Conservation (phyloP, 371 early-diverging fungal species). For the Encephalitozoon intestinalis region DNA sequence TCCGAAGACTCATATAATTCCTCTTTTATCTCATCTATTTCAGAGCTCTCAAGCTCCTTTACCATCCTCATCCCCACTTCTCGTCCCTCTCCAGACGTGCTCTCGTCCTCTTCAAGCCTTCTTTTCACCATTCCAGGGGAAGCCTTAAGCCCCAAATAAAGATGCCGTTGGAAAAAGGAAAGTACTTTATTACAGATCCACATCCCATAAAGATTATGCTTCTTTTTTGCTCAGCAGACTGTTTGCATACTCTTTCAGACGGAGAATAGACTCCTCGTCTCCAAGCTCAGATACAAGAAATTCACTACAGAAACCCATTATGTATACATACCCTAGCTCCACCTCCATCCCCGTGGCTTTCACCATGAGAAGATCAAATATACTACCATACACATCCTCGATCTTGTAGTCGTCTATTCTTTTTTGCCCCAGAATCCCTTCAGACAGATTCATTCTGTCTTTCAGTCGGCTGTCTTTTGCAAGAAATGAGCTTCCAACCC, state of each 20-base stretch:
- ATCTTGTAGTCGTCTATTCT: not conserved
- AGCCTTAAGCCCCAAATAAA: not conserved
- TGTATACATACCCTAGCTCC: not conserved
- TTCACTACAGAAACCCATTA: slow-evolving; percentile 7
- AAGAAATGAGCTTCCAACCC: not conserved
- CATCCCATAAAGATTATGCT: not conserved
- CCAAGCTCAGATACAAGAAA: not conserved
- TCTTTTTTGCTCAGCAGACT: not conserved
- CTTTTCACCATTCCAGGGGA: not conserved
- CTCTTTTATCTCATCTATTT: not conserved
- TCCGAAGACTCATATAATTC: slow-evolving; percentile 1
- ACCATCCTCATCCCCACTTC: not conserved
- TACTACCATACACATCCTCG: not conserved
- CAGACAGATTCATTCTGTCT: not conserved
- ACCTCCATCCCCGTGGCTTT: not conserved
- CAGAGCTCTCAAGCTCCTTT: not conserved
- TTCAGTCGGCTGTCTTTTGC: not conserved
- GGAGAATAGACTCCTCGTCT: not conserved
- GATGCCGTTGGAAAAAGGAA: not conserved
- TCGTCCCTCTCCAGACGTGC: not conserved
- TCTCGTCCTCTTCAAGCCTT: slow-evolving; percentile 4
- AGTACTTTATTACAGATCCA: not conserved
- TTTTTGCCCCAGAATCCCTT: not conserved
- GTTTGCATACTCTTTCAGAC: not conserved
- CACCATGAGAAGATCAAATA: slow-evolving; percentile 7